Evolutionary conservation across 768 basidiomycete species (phyloP).

Genomic region (Fistulinella prunicolor): DNA sequence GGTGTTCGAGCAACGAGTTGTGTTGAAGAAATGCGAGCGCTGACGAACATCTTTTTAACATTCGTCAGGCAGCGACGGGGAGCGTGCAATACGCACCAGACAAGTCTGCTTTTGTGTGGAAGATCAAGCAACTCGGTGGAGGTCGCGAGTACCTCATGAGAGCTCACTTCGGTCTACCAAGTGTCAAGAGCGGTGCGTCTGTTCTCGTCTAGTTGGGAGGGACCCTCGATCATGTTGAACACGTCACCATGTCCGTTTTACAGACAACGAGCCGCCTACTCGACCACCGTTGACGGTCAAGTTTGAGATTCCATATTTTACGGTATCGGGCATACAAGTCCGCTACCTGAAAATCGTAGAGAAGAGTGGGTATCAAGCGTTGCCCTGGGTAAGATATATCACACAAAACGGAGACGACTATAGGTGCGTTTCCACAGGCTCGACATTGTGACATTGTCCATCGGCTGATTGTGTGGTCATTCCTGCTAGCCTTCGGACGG

Average conservation of each 20-base stretch:
- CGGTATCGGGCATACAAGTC: slow-evolving; percentile 95
- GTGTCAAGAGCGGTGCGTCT: slow-evolving; percentile 82
- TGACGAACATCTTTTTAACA: not conserved
- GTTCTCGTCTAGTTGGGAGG: not conserved
- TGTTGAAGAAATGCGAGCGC: not conserved
- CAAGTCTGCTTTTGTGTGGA: slow-evolving; percentile 98
- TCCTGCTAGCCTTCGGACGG: slow-evolving; percentile 55
- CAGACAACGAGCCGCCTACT: slow-evolving; percentile 65
- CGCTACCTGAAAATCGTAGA: slow-evolving; percentile 98
- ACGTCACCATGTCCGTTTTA: slow-evolving; percentile 30
- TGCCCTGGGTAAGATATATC: slow-evolving; percentile 95
- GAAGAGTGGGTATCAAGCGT: slow-evolving; percentile 95
- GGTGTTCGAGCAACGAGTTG: not conserved
- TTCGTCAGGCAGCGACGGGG: slow-evolving; percentile 81
- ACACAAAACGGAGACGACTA: slow-evolving; percentile 92
- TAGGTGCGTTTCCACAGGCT: slow-evolving; percentile 48
- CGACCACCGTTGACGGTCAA: slow-evolving; percentile 95
- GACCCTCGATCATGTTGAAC: not conserved
- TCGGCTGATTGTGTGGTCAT: not conserved
- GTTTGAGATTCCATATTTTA: slow-evolving; percentile 99
- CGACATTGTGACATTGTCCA: not conserved
- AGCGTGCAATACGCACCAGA: slow-evolving; percentile 97
- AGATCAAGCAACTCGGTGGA: slow-evolving; percentile 96
- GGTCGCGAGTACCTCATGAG: slow-evolving; percentile 97
- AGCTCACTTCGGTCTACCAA: slow-evolving; percentile 95